These are phyloP conservation scores for Neonectria ditissima DNA, from an alignment of 2,329 filamentous ascomycete genomes.

Conservation along the genomic window DNA sequence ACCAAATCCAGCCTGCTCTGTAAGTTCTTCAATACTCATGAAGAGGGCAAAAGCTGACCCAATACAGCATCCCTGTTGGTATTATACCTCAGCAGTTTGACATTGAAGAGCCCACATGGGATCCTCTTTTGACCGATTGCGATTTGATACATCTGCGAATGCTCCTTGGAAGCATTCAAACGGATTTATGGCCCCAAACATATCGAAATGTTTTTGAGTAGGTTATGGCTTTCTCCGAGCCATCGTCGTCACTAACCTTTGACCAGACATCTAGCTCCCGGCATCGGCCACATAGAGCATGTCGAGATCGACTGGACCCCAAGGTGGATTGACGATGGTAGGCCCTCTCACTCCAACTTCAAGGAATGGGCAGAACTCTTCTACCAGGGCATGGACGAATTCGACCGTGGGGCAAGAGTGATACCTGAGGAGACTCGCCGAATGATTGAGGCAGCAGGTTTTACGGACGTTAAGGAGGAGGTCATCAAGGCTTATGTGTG, in stretches of 20 bases:
- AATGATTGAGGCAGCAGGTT: constrained; percentile 77
- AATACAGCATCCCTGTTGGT: constrained; percentile 75
- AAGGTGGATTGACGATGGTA: constrained; percentile 74
- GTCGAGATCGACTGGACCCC: constrained; percentile 89
- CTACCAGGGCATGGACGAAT: constrained; percentile 73
- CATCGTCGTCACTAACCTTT: constrained; percentile 26
- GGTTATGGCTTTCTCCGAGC: constrained; percentile 45
- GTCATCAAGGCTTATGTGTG: constrained; percentile 78
- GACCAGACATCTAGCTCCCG: constrained; percentile 78
- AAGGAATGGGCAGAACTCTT: constrained; percentile 77
- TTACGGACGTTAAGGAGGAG: constrained; percentile 81
- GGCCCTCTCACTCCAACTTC: constrained; percentile 68
- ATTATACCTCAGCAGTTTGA: constrained; percentile 70
- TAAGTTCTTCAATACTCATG: constrained; percentile 38
- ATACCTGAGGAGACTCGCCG: constrained; percentile 62
- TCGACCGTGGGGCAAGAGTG: constrained; percentile 74
- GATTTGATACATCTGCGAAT: constrained; percentile 88
- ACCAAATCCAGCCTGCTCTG: constrained; percentile 55
- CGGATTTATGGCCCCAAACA: constrained; percentile 74
- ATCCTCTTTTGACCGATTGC: constrained; percentile 62
- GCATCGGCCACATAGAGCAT: constrained; percentile 83
- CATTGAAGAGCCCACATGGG: constrained; percentile 79
- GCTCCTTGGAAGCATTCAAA: constrained; percentile 80
- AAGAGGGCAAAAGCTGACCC: constrained; percentile 30
- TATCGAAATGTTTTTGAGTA: constrained; percentile 78